phyloP scores from a whole-genome alignment of 305 asterid genomes.

The Fraxinus nigra region DNA sequence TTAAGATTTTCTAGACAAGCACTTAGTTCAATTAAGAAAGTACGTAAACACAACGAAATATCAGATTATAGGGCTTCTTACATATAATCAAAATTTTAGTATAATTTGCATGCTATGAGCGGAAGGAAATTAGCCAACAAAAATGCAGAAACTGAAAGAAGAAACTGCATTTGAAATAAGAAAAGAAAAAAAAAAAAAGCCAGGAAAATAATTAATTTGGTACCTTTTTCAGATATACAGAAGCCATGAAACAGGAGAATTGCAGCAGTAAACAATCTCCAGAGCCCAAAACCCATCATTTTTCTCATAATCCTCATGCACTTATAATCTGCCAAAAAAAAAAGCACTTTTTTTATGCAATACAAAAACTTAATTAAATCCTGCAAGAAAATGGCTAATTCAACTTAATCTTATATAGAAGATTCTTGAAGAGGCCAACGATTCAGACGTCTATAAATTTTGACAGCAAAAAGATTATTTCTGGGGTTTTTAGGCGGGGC shows the following conservation, averaged over 20 bases:
- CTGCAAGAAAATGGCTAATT: not conserved
- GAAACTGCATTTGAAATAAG: not conserved
- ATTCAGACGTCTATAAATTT: conserved; percentile 18
- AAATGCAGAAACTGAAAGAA: not conserved
- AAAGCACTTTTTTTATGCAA: not conserved
- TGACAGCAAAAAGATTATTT: conserved; percentile 34
- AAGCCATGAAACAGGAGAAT: conserved; percentile 37
- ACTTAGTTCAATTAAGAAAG: not conserved
- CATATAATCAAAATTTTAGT: not conserved
- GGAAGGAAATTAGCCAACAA: not conserved
- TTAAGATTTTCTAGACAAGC: not conserved
- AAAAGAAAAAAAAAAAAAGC: not conserved
- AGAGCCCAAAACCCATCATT: conserved; percentile 22
- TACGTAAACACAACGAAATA: not conserved
- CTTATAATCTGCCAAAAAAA: not conserved
- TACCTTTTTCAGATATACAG: conserved; percentile 55
- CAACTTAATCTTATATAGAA: not conserved
- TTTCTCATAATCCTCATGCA: not conserved
- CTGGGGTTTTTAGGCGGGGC: not conserved
- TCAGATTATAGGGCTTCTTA: not conserved
- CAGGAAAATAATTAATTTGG: not conserved
- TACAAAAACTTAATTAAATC: not conserved
- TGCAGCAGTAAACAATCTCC: conserved; percentile 33
- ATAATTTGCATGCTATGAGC: not conserved
- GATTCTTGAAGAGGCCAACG: not conserved